A percentile compares a stretch with the other conserved stretches of the same genome.
Conservation (phyloP, 179 eudicot species). For the Corrigiola litoralis region DNA sequence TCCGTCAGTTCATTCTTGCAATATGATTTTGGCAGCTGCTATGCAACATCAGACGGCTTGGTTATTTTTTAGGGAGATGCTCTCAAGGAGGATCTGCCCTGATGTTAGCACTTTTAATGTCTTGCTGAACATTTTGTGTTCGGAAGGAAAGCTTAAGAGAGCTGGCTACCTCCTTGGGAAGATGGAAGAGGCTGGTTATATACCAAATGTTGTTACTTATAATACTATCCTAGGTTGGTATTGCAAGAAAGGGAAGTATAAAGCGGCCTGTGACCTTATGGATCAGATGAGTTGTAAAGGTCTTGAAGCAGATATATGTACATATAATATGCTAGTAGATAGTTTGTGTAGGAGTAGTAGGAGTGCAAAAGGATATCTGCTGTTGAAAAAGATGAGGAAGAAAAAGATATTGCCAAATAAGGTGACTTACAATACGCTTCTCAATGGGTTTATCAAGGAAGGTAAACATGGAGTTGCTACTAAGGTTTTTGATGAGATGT, state of each 20-base stretch:
- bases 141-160: constrained; percentile 59
- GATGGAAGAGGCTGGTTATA: constrained; percentile 76
- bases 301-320: constrained; percentile 54
- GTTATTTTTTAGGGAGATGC: constrained; percentile 65
- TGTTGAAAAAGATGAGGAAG: constrained; percentile 69
- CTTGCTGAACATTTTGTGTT: constrained; percentile 53
- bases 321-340: constrained; percentile 65
- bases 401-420: constrained; percentile 51
- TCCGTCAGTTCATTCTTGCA: constrained; percentile 69
- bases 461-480: constrained; percentile 60
- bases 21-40: constrained; percentile 54
- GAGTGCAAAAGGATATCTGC: constrained; percentile 65
- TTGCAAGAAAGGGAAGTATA: constrained; percentile 64
- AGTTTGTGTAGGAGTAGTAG: constrained; percentile 53
- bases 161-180: constrained; percentile 62
- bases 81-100: constrained; percentile 55
- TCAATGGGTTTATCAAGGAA: constrained; percentile 70
- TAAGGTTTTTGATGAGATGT: constrained; percentile 67
- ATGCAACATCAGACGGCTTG: constrained; percentile 39
- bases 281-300: constrained; percentile 68
- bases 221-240: constrained; percentile 67
- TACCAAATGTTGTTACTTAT: constrained; percentile 62
- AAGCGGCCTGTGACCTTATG: constrained; percentile 53
- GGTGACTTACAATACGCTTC: constrained; percentile 74
- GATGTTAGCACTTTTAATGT: constrained; percentile 69